Evolutionary conservation across 2,329 filamentous ascomycete genomes (phyloP).

Genomic region (Neobulgaria alba): DNA sequence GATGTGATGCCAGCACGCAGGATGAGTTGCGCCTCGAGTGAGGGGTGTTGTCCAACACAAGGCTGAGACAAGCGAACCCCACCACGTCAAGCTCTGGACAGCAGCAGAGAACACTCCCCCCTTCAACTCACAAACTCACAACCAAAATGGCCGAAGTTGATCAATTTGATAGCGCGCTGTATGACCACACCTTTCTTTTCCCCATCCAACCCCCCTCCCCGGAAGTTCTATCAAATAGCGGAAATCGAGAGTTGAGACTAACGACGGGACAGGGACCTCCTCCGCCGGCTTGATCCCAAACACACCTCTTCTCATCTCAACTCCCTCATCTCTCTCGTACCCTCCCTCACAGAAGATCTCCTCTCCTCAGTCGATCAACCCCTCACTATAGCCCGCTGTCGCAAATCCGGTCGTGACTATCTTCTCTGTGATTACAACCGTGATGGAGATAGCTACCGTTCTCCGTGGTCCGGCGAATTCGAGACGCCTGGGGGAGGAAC

Average conservation of each 20-base stretch:
- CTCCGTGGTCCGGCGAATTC: conserved; percentile 98
- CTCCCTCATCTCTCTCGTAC: conserved; percentile 78
- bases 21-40: no score
- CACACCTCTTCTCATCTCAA: conserved; percentile 82
- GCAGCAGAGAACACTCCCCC: conserved; percentile 1
- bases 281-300: conserved; percentile 93
- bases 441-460: conserved; percentile 94
- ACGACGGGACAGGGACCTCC: conserved; percentile 70
- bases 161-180: conserved; percentile 31
- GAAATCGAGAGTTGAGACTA: no score
- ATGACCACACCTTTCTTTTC: conserved; percentile 8
- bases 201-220: background rate
- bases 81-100: conserved; percentile 8
- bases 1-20: no score
- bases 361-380: conserved; percentile 97
- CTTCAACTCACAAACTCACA: conserved; percentile 3
- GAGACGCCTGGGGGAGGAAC: conserved; percentile 74
- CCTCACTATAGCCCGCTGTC: conserved; percentile 76
- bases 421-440: conserved; percentile 99
- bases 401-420: conserved; percentile 86
- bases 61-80: background rate
- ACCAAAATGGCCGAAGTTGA: conserved; percentile 28
- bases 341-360: conserved; percentile 91
- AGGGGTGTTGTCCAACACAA: no score
- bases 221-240: background rate